These are phyloP conservation scores for Termitomyces sp. DNA, from an alignment of 1,284 basidiomycete genomes.

Conservation along the genomic window DNA sequence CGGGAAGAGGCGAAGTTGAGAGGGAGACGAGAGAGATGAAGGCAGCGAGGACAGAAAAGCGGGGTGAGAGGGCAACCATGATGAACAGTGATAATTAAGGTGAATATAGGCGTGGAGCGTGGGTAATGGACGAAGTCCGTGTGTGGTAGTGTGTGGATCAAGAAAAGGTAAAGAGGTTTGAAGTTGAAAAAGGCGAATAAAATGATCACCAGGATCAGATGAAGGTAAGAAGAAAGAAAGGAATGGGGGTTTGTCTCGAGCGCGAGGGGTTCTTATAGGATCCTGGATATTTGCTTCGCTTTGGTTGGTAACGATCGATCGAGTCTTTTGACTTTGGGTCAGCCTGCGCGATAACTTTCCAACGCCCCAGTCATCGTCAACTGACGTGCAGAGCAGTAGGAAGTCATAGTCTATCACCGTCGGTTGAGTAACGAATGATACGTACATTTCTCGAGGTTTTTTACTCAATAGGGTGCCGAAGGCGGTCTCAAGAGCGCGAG, in stretches of 20 bases:
- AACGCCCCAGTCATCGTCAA: not conserved
- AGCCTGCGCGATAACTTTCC: constrained; percentile 3
- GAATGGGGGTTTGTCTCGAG: constrained; percentile 8
- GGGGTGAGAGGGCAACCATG: constrained; percentile 45
- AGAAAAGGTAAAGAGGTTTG: constrained; percentile 10
- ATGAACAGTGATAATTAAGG: constrained; percentile 16
- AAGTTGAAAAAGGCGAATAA: constrained; percentile 21
- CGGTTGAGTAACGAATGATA: too few relatives aligned
- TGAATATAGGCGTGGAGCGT: constrained; percentile 9
- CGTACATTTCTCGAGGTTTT: not conserved
- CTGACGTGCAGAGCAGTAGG: not conserved
- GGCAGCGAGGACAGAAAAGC: constrained; percentile 41
- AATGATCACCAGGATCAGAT: constrained; percentile 34
- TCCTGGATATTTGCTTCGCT: constrained; percentile 16
- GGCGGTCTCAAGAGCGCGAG: not conserved
- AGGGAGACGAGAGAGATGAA: constrained; percentile 38
- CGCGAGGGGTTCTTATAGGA: constrained; percentile 19
- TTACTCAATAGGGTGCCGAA: not conserved
- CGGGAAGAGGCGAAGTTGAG: constrained; percentile 26
- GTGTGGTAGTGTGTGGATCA: constrained; percentile 14
- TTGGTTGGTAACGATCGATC: constrained; percentile 17
- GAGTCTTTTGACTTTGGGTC: constrained; percentile 10
- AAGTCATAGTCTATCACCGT: not conserved
- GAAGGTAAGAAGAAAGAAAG: constrained; percentile 24
- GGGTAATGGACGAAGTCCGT: constrained; percentile 12